Base-by-base conservation (phyloP, 1,284 basidiomycete species). In the Volvariella volvacea region DNA sequence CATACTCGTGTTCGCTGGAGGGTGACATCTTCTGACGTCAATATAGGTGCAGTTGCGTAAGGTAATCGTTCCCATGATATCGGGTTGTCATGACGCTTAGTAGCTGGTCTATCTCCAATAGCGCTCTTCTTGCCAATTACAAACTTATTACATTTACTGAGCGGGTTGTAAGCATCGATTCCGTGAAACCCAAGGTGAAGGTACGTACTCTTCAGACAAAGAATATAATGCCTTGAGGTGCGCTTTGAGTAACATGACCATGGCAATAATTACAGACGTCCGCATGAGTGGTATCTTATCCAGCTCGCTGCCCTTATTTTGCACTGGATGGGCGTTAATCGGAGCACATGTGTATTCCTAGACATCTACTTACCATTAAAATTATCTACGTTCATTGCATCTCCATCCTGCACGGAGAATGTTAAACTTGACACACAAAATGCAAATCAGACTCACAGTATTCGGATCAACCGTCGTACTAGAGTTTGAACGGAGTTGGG, bases 101-200 rank as follows among this genome's bases (percentile, higher is more conserved):
- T 61, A 1, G 81, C 84, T n/a, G 87, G 74, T 57, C 81, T 86
- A 60, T 96, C 92, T 1, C 91, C 92, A 2, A 84, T 57, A 0
- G 84, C 77, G 43, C 80, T 88, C 64, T 94, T 95, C 73, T 94
- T 95, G 17, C 87, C 87, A 2, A 82, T 62, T 2, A 82, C 73
- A 55, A 88, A 92, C 63, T 92, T 93, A 32, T 77, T 72, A 55
- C 90, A 90, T 86, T 94, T 95, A 42, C 91, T 94, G 49, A 2
- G 30, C 41, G 32, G 30, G 20, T 36, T 36, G 34, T 36, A 15
- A 36, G 15, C 42, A 44, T 12, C n/a, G 42, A 12, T 17, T 31
- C 45, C 25, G 47, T n/a, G 43, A 14, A 28, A 49, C 36, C 30
- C 3, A 30, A 22, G 15, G 22, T 44, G n/a, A n/a, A 36, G 3